A percentile compares a stretch with the other conserved stretches of the same genome.
phyloP scores from a whole-genome alignment of 2,329 filamentous ascomycete genomes.

The Arachnopeziza araneosa region DNA sequence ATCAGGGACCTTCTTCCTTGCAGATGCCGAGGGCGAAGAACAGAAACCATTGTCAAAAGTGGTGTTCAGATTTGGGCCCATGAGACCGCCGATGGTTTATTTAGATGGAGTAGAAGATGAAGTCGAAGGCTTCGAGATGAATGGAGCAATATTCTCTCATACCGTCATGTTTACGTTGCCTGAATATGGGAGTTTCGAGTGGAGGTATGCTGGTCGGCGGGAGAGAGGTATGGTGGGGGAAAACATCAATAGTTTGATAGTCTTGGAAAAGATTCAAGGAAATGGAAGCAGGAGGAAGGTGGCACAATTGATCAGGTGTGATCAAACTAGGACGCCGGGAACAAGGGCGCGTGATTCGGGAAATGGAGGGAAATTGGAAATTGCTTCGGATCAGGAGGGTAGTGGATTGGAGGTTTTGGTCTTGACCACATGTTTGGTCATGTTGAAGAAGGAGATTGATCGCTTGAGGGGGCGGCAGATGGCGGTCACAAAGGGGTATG shows the following conservation, averaged over 20 bases:
- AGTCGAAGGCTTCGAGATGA: constrained; percentile 27
- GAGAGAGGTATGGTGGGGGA: constrained; percentile 36
- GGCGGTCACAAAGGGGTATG: constrained; percentile 34
- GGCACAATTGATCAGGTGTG: constrained; percentile 40
- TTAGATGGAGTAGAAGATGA: constrained; percentile 1
- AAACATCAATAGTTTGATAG: constrained; percentile 36
- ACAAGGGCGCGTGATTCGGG: constrained; percentile 37
- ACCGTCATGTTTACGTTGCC: not conserved
- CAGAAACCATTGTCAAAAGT: constrained; percentile 42
- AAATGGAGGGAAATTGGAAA: constrained; percentile 44
- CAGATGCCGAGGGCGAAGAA: constrained; percentile 36
- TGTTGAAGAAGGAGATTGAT: constrained; percentile 63
- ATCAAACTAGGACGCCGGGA: constrained; percentile 36
- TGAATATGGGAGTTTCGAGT: constrained; percentile 43
- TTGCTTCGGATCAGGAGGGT: constrained; percentile 36
- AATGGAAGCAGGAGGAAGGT: constrained; percentile 27
- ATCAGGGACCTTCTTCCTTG: constrained; percentile 45
- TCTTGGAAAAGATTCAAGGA: constrained; percentile 42
- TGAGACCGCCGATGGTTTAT: constrained; percentile 43
- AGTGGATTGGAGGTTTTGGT: constrained; percentile 39
- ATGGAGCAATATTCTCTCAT: constrained; percentile 33
- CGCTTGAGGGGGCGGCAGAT: constrained; percentile 47
- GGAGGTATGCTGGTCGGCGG: constrained; percentile 46
- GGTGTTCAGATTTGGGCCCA: constrained; percentile 52
- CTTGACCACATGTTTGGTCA: constrained; percentile 50